Conservation (phyloP, 345 rosid genomes). For the Eucalyptus erythrocorys region DNA sequence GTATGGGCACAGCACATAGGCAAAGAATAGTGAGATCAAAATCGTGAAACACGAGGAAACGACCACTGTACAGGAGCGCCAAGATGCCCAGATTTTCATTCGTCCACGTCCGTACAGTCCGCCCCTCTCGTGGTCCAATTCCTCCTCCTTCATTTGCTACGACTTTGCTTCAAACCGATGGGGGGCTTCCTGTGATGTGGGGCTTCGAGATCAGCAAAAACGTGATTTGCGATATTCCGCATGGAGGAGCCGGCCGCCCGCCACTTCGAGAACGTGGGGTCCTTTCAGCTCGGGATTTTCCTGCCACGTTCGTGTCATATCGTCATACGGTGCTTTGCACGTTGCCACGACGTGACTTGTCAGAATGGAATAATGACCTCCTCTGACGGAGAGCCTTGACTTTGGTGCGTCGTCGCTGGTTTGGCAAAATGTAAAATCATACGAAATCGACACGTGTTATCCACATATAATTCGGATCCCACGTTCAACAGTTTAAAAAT, state of each 20-base stretch:
- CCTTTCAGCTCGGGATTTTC: not conserved
- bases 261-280: not conserved
- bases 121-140: not conserved
- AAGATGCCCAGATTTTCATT: not conserved
- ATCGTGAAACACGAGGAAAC: not conserved
- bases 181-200: not conserved
- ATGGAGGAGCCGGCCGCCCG: fast-evolving
- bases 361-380: not conserved
- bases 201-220: not conserved
- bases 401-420: too few relatives aligned
- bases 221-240: not conserved
- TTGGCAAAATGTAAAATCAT: too few relatives aligned
- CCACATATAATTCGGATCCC: too few relatives aligned
- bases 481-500: too few relatives aligned
- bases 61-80: not conserved
- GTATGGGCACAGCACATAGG: not conserved
- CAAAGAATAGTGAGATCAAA: not conserved
- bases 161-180: not conserved
- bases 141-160: not conserved
- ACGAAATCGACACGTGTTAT: too few relatives aligned
- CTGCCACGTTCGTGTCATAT: too few relatives aligned
- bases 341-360: not conserved
- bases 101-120: not conserved
- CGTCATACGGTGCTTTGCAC: not conserved
- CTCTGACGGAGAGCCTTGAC: not conserved